Percentiles rank a stretch among this genome's conserved stretches.
phyloP scores from a whole-genome alignment of 495 filamentous ascomycete genomes.

The Penicillium flavigenum region DNA sequence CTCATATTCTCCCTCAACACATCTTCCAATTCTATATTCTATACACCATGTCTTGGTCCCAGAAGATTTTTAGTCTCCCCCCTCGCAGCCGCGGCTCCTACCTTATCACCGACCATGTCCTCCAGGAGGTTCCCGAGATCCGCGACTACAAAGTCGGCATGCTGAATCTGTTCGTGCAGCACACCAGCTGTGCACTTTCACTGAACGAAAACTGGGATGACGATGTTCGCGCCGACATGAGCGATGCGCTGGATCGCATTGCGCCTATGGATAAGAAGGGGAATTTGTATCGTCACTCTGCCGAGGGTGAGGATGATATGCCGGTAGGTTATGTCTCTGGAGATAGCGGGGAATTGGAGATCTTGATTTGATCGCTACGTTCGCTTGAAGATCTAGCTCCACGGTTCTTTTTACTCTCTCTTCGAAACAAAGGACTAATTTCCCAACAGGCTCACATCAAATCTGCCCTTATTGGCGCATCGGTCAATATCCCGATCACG shows the following conservation, averaged over 20 bases:
- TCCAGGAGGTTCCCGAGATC: constrained; percentile 70
- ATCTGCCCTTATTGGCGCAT: constrained; percentile 81
- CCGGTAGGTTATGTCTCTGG: constrained; percentile 54
- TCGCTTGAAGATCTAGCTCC: not conserved
- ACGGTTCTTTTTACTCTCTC: constrained; percentile 2
- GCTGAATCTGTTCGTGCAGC: constrained; percentile 85
- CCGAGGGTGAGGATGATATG: constrained; percentile 91
- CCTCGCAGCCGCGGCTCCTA: constrained; percentile 75
- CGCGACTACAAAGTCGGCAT: constrained; percentile 78
- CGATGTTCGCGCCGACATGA: constrained; percentile 84
- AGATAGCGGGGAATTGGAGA: not conserved
- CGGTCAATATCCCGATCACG: constrained; percentile 82
- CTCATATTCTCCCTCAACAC: not conserved
- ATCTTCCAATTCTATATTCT: not conserved
- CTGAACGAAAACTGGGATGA: constrained; percentile 95
- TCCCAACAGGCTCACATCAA: constrained; percentile 78
- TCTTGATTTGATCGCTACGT: not conserved
- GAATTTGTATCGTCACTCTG: constrained; percentile 78
- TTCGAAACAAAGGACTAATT: constrained; percentile 5
- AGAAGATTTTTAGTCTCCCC: constrained; percentile 78
- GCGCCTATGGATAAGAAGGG: constrained; percentile 75
- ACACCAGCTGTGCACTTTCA: constrained; percentile 81
- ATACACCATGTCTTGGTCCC: constrained; percentile 65
- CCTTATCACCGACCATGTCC: constrained; percentile 77
- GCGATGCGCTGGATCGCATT: constrained; percentile 85